Evolutionary conservation across 2,329 filamentous ascomycete genomes (phyloP).

Genomic region (Aureobasidium sp.): DNA sequence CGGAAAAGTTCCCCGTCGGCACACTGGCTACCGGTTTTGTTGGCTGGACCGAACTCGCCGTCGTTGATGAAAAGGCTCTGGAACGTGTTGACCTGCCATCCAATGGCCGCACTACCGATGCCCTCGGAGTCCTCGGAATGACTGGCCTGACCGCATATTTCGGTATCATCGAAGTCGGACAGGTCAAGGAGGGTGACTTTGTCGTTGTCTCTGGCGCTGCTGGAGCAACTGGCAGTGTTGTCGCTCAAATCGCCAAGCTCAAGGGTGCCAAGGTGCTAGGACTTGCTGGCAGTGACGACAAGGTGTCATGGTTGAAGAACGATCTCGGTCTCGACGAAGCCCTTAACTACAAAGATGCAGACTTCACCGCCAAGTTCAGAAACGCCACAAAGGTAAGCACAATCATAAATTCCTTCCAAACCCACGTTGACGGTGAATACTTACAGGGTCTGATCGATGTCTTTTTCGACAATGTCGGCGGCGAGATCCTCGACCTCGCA

Average conservation of each 20-base stretch:
- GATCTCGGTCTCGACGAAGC: slow-evolving; percentile 62
- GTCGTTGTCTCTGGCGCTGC: slow-evolving; percentile 74
- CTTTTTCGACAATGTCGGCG: slow-evolving; percentile 65
- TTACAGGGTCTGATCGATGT: slow-evolving; percentile 27
- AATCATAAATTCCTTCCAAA: background rate
- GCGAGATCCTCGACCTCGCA: slow-evolving; percentile 61
- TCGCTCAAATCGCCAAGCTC: slow-evolving; percentile 70
- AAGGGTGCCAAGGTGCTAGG: slow-evolving; percentile 60
- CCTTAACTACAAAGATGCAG: slow-evolving; percentile 61
- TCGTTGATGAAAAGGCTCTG: slow-evolving; percentile 25
- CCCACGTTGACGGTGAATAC: background rate
- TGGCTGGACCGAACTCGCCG: slow-evolving; percentile 38
- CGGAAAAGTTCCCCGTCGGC: slow-evolving; percentile 27
- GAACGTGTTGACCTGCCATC: slow-evolving; percentile 19
- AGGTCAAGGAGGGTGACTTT: slow-evolving; percentile 62
- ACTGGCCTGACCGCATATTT: slow-evolving; percentile 72
- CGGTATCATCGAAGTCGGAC: slow-evolving; percentile 61
- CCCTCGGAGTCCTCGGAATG: slow-evolving; percentile 42
- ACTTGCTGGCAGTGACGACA: slow-evolving; percentile 59
- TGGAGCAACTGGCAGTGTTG: slow-evolving; percentile 69
- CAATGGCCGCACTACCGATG: slow-evolving; percentile 22
- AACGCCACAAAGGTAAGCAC: slow-evolving; percentile 36
- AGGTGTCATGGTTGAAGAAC: slow-evolving; percentile 54
- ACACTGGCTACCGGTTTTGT: slow-evolving; percentile 29
- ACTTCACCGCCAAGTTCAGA: slow-evolving; percentile 53